Evolutionary conservation across 2,329 filamentous ascomycete species (phyloP), one percentile per base, ranked within the genome.

Genomic region (Xylariales sp.): DNA sequence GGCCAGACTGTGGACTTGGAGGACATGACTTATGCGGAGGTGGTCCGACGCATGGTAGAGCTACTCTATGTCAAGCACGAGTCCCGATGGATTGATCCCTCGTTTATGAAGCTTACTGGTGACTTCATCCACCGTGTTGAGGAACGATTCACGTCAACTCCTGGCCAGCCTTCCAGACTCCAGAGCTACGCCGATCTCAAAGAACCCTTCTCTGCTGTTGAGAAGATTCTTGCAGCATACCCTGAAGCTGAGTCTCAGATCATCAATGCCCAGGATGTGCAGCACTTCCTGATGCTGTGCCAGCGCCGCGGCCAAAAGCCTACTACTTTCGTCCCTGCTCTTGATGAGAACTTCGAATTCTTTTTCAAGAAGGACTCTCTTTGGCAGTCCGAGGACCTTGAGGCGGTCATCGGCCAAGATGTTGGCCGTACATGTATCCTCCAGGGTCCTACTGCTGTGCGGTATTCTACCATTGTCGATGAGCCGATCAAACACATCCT

Each of bases 301-400:
- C 83, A 93, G 67, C 83, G 89, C 25, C 87, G 85, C 33, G 85
- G 84, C 28, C 93, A 98, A 72, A 98, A 98, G 76, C 93, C 93
- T 3, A 87, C 94, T 19, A 93, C 91, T 1, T 98, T 98, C 59
- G 90, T 98, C 20, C 93, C 93, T 5, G 75, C 85, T n/a, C 75
- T 98, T 16, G 93, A 98, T 54, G 89, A 95, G 46, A 95, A 91
- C 60, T 98, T 98, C 50, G 93, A 98, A 60, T 95, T 94, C 68
- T 98, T 88, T 72, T 98, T 98, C 83, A 98, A 98, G 81, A 98
- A 98, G 72, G 93, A 98, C 63, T 98, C 93, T 2, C 77, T 98
- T 6, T 98, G 93, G 93, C 93, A 98, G 67, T 97, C 93, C 1
- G 93, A 98, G 66, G 93, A 98, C 56, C 74, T 98, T 10, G 91